Base-by-base conservation (phyloP, 176 grass and related monocot species). In the Ensete ventricosum region DNA sequence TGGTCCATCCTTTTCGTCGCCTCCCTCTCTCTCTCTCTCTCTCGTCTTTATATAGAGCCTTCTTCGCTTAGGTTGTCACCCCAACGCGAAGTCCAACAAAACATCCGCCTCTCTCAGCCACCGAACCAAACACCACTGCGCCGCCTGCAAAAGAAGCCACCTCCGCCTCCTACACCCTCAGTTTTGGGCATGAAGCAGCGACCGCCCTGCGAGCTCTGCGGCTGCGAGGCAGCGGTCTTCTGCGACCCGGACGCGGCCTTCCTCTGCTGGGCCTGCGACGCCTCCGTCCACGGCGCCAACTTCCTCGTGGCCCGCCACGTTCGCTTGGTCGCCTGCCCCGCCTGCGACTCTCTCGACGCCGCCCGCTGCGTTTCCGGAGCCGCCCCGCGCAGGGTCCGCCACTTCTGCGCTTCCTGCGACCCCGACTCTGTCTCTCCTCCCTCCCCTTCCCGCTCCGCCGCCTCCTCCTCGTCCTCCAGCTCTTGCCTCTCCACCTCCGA, bases 231-330 rank as follows among this genome's bases (percentile, higher is more conserved):
- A 11, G 34, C 48, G 48, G 34, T 77, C 20, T 65, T 51, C 75
- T 77, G 75, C 60, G 58, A 86, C 73, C 52, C 88, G 81, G 77
- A 87, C 81, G 85, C 85, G 82, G n/a, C 94, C 84, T 60, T 86
- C 75, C 94, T 91, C 72, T 97, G 94, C 72, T 93, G 87, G 29
- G 88, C 85, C 73, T 97, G 88, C 60, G 94, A 77, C 60, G 59
- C 75, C 9, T 60, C 75, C 60, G 75, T 77, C 48, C 75, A 77
- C 20, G 43, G 34, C 60, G 75, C 75, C 20, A 77, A 77, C 94
- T 74, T 90, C 86, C 80, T 97, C 88, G 75, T 93, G 81, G 20
- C 90, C 88, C n/a, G 94, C 94, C 87, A 17, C 62, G 60, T 50
- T 74, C 82, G 73, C 79, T 81, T 5, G 85, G 86, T 14, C 84